Evolutionary conservation across 2,329 filamentous ascomycete species (phyloP).

Genomic region (Curvularia sp.): DNA sequence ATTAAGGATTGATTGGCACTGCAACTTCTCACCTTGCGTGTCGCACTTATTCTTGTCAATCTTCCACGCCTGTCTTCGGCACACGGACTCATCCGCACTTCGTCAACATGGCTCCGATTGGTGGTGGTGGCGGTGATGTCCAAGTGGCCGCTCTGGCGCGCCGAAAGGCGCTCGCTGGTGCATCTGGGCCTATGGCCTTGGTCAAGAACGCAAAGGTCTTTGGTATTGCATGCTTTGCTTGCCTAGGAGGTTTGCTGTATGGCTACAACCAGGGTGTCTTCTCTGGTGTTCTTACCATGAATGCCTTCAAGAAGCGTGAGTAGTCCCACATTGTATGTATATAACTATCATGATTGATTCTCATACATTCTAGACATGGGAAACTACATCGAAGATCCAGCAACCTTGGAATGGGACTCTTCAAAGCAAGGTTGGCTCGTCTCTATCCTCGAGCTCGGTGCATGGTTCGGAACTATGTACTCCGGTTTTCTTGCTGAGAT

Average conservation of each 20-base stretch:
- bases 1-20: constrained; percentile 7
- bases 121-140: too few species aligned
- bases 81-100: too few species aligned
- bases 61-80: too few species aligned
- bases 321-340: background rate
- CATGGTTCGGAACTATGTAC: constrained; percentile 74
- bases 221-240: constrained; percentile 63
- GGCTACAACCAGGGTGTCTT: constrained; percentile 83
- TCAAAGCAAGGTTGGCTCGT: constrained; percentile 58
- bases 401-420: constrained; percentile 39
- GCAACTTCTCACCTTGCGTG: background rate
- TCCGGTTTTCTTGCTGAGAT: constrained; percentile 74
- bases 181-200: constrained; percentile 56
- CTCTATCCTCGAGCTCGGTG: constrained; percentile 75
- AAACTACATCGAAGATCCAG: constrained; percentile 40
- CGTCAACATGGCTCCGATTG: too few species aligned
- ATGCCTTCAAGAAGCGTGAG: constrained; percentile 53
- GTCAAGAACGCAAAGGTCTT: constrained; percentile 61
- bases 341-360: background rate
- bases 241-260: constrained; percentile 62
- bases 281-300: constrained; percentile 68
- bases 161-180: constrained; percentile 51
- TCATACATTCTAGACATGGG: constrained; percentile 51
- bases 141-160: constrained; percentile 22
- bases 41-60: too few species aligned